Evolutionary conservation across 192 early-diverging fungal genomes (phyloP).

Genomic region (Coemansia sp.): DNA sequence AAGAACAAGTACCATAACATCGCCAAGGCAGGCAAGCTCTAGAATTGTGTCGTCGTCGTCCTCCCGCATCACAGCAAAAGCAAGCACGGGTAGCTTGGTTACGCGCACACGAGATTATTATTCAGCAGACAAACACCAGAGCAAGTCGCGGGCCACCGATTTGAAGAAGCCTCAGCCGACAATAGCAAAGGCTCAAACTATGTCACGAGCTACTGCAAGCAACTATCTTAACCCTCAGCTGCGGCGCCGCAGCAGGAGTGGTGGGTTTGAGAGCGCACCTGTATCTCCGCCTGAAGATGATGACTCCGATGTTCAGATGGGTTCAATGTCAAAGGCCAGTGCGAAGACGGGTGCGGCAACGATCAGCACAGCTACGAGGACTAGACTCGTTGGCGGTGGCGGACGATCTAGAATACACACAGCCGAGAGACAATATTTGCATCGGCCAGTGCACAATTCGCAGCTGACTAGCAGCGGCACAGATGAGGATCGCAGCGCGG

Average conservation of each 20-base stretch:
- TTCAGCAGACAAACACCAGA: neutral
- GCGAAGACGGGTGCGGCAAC: slow-evolving; percentile 34
- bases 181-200: slow-evolving; percentile 21
- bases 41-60: neutral
- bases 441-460: slow-evolving; percentile 16
- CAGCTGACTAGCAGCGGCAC: slow-evolving; percentile 11
- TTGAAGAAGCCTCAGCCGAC: slow-evolving; percentile 9
- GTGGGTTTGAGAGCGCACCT: slow-evolving; percentile 38
- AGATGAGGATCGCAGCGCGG: slow-evolving; percentile 26
- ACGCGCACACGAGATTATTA: neutral
- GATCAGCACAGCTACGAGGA: slow-evolving; percentile 38
- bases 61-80: slow-evolving; percentile 3
- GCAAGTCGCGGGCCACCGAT: neutral
- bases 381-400: slow-evolving; percentile 15
- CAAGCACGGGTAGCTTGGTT: neutral
- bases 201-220: slow-evolving; percentile 56
- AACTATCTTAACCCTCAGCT: slow-evolving; percentile 54
- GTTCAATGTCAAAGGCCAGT: neutral
- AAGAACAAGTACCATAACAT: slow-evolving; percentile 1
- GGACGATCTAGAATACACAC: slow-evolving; percentile 22
- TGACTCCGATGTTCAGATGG: slow-evolving; percentile 5
- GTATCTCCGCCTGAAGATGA: slow-evolving; percentile 17
- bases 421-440: slow-evolving; percentile 25
- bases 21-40: slow-evolving; percentile 1
- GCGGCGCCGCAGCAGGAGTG: slow-evolving; percentile 49